These are phyloP conservation scores for Trebouxia sp. DNA, from an alignment of 139 green algal genomes.

Conservation along the genomic window DNA sequence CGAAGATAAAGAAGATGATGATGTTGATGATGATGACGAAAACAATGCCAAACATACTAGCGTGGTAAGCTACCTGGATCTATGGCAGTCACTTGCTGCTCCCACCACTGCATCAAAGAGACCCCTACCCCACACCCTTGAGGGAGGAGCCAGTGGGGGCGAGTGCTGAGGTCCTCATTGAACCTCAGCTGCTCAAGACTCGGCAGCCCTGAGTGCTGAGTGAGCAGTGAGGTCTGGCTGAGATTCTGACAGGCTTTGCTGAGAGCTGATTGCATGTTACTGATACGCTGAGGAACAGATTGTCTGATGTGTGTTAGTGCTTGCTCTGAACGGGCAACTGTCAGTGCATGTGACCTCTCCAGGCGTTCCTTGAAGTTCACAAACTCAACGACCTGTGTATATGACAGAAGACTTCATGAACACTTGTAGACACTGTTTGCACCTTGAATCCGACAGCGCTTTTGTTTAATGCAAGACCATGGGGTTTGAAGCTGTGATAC, in stretches of 20 bases:
- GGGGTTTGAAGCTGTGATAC: too few relatives aligned
- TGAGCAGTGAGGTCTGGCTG: background rate
- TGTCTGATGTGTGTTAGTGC: constrained; percentile 15
- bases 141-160: constrained; percentile 72
- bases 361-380: constrained; percentile 77
- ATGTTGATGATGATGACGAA: too few relatives aligned
- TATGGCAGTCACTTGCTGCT: background rate
- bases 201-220: background rate
- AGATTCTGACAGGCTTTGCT: background rate
- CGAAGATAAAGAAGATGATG: too few relatives aligned
- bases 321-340: constrained; percentile 46
- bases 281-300: background rate
- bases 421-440: too few relatives aligned
- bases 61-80: constrained; percentile 26
- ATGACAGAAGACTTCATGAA: too few relatives aligned
- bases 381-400: constrained; percentile 83
- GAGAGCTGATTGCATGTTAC: background rate
- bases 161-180: constrained; percentile 73
- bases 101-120: constrained; percentile 48
- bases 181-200: constrained; percentile 54
- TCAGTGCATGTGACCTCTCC: constrained; percentile 52
- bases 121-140: background rate
- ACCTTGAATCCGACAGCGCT: too few relatives aligned
- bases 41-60: too few relatives aligned
- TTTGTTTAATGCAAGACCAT: too few relatives aligned